These are phyloP conservation scores for Penicillium thymicola DNA, from an alignment of 2,329 filamentous ascomycete species.

Conservation along the genomic window DNA sequence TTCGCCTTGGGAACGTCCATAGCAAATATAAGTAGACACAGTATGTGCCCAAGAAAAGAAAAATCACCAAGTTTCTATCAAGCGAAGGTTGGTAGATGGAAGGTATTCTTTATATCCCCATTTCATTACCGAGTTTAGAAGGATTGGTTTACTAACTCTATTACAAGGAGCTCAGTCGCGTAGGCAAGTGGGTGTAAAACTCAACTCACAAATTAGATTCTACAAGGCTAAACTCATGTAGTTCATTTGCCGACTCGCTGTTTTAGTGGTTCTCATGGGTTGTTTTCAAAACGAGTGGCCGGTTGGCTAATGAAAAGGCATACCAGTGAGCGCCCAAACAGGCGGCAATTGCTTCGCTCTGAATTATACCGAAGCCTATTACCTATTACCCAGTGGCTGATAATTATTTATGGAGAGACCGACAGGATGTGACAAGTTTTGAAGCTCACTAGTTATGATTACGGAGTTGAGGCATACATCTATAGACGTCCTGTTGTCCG, in stretches of 20 bases:
- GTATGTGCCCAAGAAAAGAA: background rate
- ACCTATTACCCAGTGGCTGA: background rate
- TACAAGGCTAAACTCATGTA: background rate
- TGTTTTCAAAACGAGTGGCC: background rate
- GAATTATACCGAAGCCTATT: slow-evolving; percentile 5
- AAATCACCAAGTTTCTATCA: background rate
- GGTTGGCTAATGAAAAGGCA: background rate
- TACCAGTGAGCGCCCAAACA: background rate
- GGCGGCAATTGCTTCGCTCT: slow-evolving; percentile 10
- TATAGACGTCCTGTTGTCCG: background rate
- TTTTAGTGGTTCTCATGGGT: background rate
- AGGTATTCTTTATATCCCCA: background rate
- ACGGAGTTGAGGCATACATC: background rate
- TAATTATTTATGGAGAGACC: too few species aligned
- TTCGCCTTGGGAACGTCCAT: slow-evolving; percentile 4
- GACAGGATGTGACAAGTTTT: background rate
- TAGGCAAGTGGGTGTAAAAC: background rate
- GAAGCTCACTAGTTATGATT: background rate
- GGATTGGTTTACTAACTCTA: background rate
- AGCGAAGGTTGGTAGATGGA: background rate
- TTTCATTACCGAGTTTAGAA: background rate
- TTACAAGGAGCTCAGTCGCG: background rate
- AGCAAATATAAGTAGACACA: background rate
- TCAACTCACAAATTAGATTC: background rate
- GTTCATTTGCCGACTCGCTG: background rate